Percentiles rank a stretch among this genome's conserved stretches.
Conservation (phyloP, 2,329 filamentous ascomycete species). For the Aspergillus brasiliensis region DNA sequence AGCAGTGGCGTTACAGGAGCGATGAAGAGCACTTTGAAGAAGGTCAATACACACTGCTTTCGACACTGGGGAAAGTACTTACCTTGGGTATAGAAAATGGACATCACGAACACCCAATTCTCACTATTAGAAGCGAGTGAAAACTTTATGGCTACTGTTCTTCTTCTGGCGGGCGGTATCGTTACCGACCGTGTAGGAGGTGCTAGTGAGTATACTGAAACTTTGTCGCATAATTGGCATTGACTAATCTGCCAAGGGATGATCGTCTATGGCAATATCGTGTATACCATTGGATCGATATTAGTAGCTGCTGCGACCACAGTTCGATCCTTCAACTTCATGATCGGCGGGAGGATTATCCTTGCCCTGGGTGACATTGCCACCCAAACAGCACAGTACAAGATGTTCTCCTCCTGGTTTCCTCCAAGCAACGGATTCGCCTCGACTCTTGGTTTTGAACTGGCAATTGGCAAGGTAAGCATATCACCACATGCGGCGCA, state of each 20-base stretch:
- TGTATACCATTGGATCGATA: constrained; percentile 61
- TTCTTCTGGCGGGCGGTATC: constrained; percentile 58
- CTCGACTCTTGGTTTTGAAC: constrained; percentile 62
- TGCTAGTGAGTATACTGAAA: constrained; percentile 43
- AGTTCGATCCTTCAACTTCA: constrained; percentile 60
- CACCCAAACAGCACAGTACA: constrained; percentile 66
- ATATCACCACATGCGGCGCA: too few species aligned
- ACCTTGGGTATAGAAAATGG: constrained; percentile 43
- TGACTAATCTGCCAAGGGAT: constrained; percentile 37
- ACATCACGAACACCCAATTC: constrained; percentile 63
- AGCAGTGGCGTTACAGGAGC: constrained; percentile 62
- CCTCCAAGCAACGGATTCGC: constrained; percentile 64
- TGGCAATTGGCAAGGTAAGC: constrained; percentile 57
- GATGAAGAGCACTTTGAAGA: constrained; percentile 64
- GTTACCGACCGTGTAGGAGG: constrained; percentile 63
- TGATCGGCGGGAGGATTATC: constrained; percentile 60
- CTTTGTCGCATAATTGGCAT: neutral
- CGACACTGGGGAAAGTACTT: neutral
- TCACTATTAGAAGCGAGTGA: constrained; percentile 62
- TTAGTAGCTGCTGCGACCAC: constrained; percentile 61
- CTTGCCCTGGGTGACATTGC: constrained; percentile 64
- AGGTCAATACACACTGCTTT: constrained; percentile 34
- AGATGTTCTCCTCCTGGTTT: constrained; percentile 67
- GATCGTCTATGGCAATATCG: constrained; percentile 63
- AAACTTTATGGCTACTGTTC: constrained; percentile 62